Base-by-base conservation (phyloP, 2,329 filamentous ascomycete species). In the Sclerotinia spermophila region DNA sequence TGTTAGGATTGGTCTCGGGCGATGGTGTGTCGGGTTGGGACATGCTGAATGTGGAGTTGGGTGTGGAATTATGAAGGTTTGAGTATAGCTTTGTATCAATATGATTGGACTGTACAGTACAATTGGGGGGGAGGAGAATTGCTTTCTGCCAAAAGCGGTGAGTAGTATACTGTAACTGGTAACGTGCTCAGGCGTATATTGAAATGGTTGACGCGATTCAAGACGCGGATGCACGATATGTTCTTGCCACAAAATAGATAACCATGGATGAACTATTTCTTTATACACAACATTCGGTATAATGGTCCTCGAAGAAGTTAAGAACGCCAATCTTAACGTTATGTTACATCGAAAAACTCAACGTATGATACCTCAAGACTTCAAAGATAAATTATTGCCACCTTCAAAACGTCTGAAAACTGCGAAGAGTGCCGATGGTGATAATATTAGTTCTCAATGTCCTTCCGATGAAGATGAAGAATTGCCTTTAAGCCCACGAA, bases 391-490 rank as follows among this genome's bases (percentile, higher is more conserved):
- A 42, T 68, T 62, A 15, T 59, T 67, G 10, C 76, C 75, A 40
- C 75, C 75, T 53, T 68, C 75, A 38, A 79, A 79, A 68, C 72
- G 77, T n/a, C 59, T 78, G 42, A 79, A 79, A 67, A 74, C 72
- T 15, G 59, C 67, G 40, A 71, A 76, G 17, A 78, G 75, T 69
- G 75, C 73, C 17, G 73, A 77, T 68, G 73, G 70, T 21, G 60
- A 38, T 33, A 51, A 69, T 27, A 3, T 60, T 21, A 59, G 53
- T 59, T 67, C 68, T 59, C 51, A 24, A 21, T 48, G 62, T 30
- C 48, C 53, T 51, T 67, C 68, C 13, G 55, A 70, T 51, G 64
- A 71, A 27, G 76, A 77, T 35, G 71, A 76, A 45, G 30, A 21
- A 17, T 76, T 72, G 60, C 67, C 48, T 4, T 72, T 75, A 53